A percentile compares a stretch with the other conserved stretches of the same genome.
phyloP scores from a whole-genome alignment of 495 filamentous ascomycete genomes.

The Annulohypoxylon maeteangense region DNA sequence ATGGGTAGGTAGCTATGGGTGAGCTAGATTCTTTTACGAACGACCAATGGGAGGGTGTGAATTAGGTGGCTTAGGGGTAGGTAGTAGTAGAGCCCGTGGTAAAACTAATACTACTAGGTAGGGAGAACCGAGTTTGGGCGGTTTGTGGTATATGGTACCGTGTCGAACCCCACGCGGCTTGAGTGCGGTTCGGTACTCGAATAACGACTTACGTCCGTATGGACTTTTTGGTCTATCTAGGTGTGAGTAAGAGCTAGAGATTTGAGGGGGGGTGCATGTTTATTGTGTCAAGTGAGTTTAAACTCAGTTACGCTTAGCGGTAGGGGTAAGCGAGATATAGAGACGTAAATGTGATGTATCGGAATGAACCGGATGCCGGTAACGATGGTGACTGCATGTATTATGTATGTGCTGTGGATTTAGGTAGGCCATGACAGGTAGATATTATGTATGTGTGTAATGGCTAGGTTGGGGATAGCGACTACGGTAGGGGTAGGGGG shows the following conservation, averaged over 20 bases:
- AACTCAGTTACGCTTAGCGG: conserved; percentile 8
- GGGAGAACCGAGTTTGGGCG: neutral
- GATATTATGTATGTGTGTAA: neutral
- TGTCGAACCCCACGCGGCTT: neutral
- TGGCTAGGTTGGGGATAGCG: neutral
- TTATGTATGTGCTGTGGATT: neutral
- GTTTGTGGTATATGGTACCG: neutral
- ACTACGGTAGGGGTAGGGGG: neutral
- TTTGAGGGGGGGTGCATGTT: neutral
- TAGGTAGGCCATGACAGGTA: conserved; percentile 11
- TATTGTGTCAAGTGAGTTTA: neutral
- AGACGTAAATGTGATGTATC: conserved; percentile 8
- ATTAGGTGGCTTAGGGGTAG: neutral
- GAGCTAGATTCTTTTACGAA: neutral
- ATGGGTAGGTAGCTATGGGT: neutral
- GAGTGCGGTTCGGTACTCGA: conserved; percentile 1
- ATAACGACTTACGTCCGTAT: neutral
- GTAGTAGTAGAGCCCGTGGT: neutral
- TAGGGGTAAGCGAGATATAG: neutral
- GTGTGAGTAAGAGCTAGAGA: neutral
- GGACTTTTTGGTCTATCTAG: neutral
- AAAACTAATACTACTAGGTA: neutral
- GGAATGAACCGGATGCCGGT: conserved; percentile 22
- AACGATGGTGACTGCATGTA: conserved; percentile 8
- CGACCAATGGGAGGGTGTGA: neutral